Conservation (phyloP, 495 filamentous ascomycete genomes). For the Chaetomium tenue region DNA sequence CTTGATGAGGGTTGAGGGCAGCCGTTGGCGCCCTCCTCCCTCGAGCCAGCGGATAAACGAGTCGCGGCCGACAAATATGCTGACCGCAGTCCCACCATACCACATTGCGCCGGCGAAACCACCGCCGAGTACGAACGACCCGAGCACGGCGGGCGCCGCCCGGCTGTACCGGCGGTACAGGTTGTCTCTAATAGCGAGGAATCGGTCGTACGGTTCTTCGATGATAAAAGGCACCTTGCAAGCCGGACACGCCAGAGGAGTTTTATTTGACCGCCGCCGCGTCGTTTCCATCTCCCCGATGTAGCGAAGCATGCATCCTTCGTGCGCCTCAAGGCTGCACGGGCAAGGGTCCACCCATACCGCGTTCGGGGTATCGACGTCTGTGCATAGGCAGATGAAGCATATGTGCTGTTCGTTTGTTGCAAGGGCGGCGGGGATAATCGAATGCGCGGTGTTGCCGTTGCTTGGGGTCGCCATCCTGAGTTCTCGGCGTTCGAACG, state of each 20-base stretch:
- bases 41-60: conserved; percentile 32
- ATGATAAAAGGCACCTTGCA: conserved; percentile 81
- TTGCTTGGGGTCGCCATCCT: background rate
- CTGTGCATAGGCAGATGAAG: conserved; percentile 91
- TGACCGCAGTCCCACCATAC: conserved; percentile 40
- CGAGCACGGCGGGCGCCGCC: conserved; percentile 58
- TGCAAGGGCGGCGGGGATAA: conserved; percentile 21
- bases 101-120: conserved; percentile 45
- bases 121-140: conserved; percentile 54
- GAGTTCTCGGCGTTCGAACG: no score
- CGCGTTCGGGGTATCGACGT: conserved; percentile 57
- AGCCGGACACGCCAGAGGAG: conserved; percentile 75
- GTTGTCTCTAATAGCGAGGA: conserved; percentile 59
- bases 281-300: conserved; percentile 71
- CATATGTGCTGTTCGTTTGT: conserved; percentile 61
- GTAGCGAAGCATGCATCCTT: conserved; percentile 87
- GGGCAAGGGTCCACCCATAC: conserved; percentile 86
- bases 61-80: conserved; percentile 41
- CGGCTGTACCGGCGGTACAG: conserved; percentile 55
- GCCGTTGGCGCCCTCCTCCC: background rate
- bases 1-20: conserved; percentile 15
- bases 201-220: conserved; percentile 64
- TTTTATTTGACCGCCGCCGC: conserved; percentile 49
- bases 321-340: conserved; percentile 86
- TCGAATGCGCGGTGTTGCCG: background rate